These are phyloP conservation scores for Colletotrichum sp. DNA, from an alignment of 2,329 filamentous ascomycete species.

Conservation along the genomic window DNA sequence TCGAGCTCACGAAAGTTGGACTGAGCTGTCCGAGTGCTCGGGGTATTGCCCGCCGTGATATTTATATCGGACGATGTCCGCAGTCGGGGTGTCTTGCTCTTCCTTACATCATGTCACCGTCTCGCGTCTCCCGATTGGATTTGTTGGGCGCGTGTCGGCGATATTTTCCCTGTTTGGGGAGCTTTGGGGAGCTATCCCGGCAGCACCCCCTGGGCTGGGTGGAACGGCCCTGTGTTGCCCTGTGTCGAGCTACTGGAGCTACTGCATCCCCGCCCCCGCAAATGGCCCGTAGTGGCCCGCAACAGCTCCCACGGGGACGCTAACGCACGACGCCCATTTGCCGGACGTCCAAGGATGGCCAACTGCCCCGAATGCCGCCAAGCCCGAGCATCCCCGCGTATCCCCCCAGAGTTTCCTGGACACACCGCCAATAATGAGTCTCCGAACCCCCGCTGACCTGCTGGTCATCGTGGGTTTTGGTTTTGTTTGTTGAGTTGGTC, in stretches of 20 bases:
- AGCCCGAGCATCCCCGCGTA: not conserved
- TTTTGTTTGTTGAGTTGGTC: not conserved
- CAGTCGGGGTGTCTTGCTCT: not conserved
- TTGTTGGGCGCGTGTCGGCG: constrained; percentile 11
- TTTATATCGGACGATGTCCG: constrained; percentile 4
- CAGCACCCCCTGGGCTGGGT: not conserved
- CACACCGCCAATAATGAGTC: not conserved
- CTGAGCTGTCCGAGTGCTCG: not conserved
- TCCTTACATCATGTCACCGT: not conserved
- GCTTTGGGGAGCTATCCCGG: constrained; percentile 9
- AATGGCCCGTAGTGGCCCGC: not conserved
- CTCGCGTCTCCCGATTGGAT: not conserved
- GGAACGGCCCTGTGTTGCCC: not conserved
- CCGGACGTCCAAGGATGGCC: constrained; percentile 7
- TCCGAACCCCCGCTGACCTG: not conserved
- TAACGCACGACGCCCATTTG: not conserved
- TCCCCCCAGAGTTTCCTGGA: not conserved
- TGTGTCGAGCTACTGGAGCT: constrained; percentile 9
- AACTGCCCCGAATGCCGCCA: not conserved
- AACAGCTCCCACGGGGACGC: not conserved
- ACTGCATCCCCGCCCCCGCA: constrained; percentile 1
- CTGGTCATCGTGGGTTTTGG: not conserved
- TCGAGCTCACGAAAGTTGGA: not conserved
- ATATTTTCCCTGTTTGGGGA: constrained; percentile 11
- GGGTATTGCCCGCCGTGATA: not conserved